Evolutionary conservation across 768 basidiomycete genomes (phyloP).

Genomic region (Suillus clintonianus): DNA sequence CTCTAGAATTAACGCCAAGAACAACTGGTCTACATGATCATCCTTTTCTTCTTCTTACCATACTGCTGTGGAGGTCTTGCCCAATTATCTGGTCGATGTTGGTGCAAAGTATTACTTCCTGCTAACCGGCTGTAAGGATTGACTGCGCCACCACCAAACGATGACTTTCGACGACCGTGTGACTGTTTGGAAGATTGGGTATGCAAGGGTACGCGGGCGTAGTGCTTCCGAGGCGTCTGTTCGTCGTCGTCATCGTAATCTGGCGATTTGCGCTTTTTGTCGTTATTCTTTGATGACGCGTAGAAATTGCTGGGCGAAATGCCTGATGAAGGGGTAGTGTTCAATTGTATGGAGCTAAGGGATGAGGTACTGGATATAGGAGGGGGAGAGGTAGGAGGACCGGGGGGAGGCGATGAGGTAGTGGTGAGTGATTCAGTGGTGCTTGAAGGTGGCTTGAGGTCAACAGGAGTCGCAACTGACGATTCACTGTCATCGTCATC

Average conservation of each 20-base stretch:
- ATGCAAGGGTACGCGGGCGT: slow-evolving; percentile 19
- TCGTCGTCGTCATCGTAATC: slow-evolving; percentile 30
- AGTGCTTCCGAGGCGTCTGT: slow-evolving; percentile 20
- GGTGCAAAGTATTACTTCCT: slow-evolving; percentile 37
- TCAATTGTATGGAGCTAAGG: slow-evolving; percentile 19
- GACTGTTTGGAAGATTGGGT: slow-evolving; percentile 25
- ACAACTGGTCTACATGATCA: slow-evolving; percentile 34
- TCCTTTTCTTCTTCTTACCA: slow-evolving; percentile 34
- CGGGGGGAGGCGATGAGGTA: slow-evolving; percentile 34
- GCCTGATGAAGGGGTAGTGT: slow-evolving; percentile 21
- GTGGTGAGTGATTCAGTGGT: slow-evolving; percentile 24
- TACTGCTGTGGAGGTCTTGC: slow-evolving; percentile 27
- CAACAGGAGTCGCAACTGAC: slow-evolving; percentile 13
- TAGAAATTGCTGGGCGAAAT: slow-evolving; percentile 44
- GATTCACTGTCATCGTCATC: slow-evolving; percentile 34
- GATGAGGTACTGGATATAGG: slow-evolving; percentile 26
- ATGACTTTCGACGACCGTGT: slow-evolving; percentile 26
- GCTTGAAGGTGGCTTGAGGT: slow-evolving; percentile 20
- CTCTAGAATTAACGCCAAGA: slow-evolving; percentile 8
- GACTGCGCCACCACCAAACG: slow-evolving; percentile 28
- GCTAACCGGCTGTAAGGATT: slow-evolving; percentile 39
- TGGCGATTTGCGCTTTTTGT: slow-evolving; percentile 44
- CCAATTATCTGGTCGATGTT: slow-evolving; percentile 19
- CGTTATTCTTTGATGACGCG: slow-evolving; percentile 24
- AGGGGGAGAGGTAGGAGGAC: slow-evolving; percentile 32